A percentile compares a stretch with the other conserved stretches of the same genome.
Conservation (phyloP, 1,284 basidiomycete genomes). For the Fistulinella staudtii region DNA sequence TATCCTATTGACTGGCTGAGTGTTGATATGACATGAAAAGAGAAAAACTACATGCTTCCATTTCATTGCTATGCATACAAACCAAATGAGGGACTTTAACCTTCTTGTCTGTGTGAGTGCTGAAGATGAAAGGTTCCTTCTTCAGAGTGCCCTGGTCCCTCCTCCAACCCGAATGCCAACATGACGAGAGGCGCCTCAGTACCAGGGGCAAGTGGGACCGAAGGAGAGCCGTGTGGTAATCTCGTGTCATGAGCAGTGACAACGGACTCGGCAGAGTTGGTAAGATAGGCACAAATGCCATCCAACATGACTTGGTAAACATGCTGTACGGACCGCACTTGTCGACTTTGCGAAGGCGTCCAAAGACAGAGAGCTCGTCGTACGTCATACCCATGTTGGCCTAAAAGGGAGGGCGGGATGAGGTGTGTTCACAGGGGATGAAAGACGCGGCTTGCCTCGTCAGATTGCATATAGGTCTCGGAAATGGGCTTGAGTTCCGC, state of each 20-base stretch:
- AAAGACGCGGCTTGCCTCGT: slow-evolving; percentile 80
- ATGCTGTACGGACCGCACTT: slow-evolving; percentile 97
- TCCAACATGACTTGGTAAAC: slow-evolving; percentile 94
- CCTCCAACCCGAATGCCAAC: slow-evolving; percentile 97
- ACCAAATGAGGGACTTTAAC: slow-evolving; percentile 98
- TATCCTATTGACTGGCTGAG: slow-evolving; percentile 57
- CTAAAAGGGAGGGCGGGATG: slow-evolving; percentile 34
- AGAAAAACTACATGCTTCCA: slow-evolving; percentile 65
- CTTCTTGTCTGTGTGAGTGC: slow-evolving; percentile 94
- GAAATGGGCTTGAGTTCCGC: slow-evolving; percentile 97
- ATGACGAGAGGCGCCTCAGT: slow-evolving; percentile 87
- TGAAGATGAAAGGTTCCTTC: slow-evolving; percentile 84
- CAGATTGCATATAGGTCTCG: slow-evolving; percentile 89
- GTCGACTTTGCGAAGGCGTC: slow-evolving; percentile 90
- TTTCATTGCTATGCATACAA: slow-evolving; percentile 98
- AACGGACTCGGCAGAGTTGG: slow-evolving; percentile 81
- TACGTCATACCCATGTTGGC: slow-evolving; percentile 99
- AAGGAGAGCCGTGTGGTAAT: slow-evolving; percentile 61
- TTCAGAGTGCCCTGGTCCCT: slow-evolving; percentile 95
- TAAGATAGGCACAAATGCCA: slow-evolving; percentile 94
- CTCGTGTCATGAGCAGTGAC: slow-evolving; percentile 83
- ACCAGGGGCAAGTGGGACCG: slow-evolving; percentile 76
- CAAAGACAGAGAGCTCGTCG: slow-evolving; percentile 93
- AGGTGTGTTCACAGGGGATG: too few species aligned
- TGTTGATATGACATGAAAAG: background rate